Evolutionary conservation across 2,329 filamentous ascomycete genomes (phyloP), one percentile per base, ranked within the genome.

Genomic region (Fusarium stilboides): DNA sequence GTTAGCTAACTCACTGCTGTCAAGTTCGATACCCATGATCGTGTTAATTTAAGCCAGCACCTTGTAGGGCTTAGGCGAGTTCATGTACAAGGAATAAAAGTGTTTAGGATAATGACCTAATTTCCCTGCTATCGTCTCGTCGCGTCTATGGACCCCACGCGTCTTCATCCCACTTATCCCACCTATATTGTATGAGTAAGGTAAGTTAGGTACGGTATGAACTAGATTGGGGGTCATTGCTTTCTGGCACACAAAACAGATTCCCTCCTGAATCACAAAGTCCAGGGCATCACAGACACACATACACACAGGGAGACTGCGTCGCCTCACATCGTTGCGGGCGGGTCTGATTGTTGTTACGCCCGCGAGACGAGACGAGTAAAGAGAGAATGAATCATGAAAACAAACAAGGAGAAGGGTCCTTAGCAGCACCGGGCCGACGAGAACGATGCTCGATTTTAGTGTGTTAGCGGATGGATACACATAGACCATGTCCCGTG

Each of bases 301-400:
- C 57, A 69, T 57, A 59, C 44, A 62, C 44, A 58, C 53, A 49
- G 22, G 22, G 22, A 24, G 54, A 19, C 58, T 43, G 59, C 26
- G 67, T 71, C 59, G 57, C 56, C 49, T 39, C 47, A 55, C 52
- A 73, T 60, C 42, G 70, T 61, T 57, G 55, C 55, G 64, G 67
- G 66, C 66, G 68, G 61, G 59, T 51, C 62, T 34, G 43, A 24
- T 26, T 59, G 20, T 54, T 62, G 57, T 62, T 45, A 55, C 64
- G 64, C 64, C 63, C 62, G 64, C 36, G 34, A 52, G 33, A 24
- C 31, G 44, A 58, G 53, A 24, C 31, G 44, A 58, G 53, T 39
- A 49, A 40, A 70, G 19, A 40, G 28, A 31, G 33, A 34, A 39
- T 24, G 36, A 47, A 36, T 33, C 33, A 45, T 47, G 19, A 15